Base-by-base conservation (phyloP, 257 asterid species). In the Solanum tacnaense region DNA sequence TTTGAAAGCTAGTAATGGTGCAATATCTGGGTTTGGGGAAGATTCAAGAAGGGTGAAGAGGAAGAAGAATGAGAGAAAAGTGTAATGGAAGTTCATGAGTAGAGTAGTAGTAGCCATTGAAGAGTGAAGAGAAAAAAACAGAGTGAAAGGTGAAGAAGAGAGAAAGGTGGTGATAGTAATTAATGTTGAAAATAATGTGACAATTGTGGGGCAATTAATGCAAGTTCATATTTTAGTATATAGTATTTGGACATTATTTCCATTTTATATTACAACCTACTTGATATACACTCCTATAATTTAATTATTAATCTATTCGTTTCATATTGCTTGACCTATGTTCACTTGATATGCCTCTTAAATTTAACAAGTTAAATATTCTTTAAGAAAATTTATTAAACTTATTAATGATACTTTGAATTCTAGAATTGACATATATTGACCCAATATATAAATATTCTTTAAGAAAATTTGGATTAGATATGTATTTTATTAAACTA, bases 1-100 rank as follows among this genome's bases (percentile, higher is more conserved):
- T 89, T 95, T 96, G 90, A 96, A 93, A 46, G 89, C 90, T 76
- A 94, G 91, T 71, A 96, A 94, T 1, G 96, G 90, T 3, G 72
- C 84, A 3, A 88, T 23, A 88, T 96, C 99, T 68, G 97, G 98
- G 91, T 91, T 93, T 68, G 60, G 72, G 15, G 89, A 76, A 35
- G 94, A 35, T 72, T 72, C 27, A 32, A 74, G 13, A 49, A 88
- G 27, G 31, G 86, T 27, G 68, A 74, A 62, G 65, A 85, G 83
- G 18, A 78, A 75, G 85, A 62, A 73, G 36, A 82, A 36, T 25
- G 87, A 38, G 34, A 70, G 71, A 9, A 36, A 11, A 29, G 89
- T 36, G 84, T 41, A 31, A 31, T 29, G 86, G 70, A 71, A 39
- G 23, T 11, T 38, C 18, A 15, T 31, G 21, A 71, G 27, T 34